Percentiles rank a stretch among this genome's conserved stretches.
Conservation (phyloP, 306 rosid species). For the Mucuna pruriens region DNA sequence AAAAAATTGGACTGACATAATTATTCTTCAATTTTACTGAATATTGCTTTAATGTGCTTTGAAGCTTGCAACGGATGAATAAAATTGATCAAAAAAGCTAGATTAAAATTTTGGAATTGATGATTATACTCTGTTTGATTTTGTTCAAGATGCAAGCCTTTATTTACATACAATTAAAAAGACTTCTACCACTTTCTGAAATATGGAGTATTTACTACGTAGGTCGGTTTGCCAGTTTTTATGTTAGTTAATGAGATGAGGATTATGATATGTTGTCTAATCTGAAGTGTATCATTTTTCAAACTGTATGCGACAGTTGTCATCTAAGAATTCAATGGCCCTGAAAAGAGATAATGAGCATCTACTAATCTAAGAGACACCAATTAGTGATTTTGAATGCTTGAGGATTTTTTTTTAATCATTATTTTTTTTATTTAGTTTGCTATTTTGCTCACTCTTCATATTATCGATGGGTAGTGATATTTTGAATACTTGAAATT, state of each 20-base stretch:
- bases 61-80: conserved; percentile 19
- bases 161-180: background rate
- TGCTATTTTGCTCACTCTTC: background rate
- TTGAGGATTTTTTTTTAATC: background rate
- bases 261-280: background rate
- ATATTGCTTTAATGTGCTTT: conserved; percentile 12
- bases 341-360: background rate
- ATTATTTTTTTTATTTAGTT: background rate
- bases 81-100: conserved; percentile 3
- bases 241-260: background rate
- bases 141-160: conserved; percentile 1
- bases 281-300: background rate
- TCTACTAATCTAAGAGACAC: background rate
- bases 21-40: conserved; percentile 18
- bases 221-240: background rate
- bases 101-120: background rate
- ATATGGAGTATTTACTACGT: background rate
- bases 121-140: background rate
- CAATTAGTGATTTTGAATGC: conserved; percentile 14
- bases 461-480: background rate
- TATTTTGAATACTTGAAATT: background rate
- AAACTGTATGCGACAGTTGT: background rate
- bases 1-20: conserved; percentile 5
- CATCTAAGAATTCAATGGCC: background rate
- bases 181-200: background rate